Percentiles rank a stretch among this genome's conserved stretches.
Conservation (phyloP, 805 yeast genomes). For the Candida takata region DNA sequence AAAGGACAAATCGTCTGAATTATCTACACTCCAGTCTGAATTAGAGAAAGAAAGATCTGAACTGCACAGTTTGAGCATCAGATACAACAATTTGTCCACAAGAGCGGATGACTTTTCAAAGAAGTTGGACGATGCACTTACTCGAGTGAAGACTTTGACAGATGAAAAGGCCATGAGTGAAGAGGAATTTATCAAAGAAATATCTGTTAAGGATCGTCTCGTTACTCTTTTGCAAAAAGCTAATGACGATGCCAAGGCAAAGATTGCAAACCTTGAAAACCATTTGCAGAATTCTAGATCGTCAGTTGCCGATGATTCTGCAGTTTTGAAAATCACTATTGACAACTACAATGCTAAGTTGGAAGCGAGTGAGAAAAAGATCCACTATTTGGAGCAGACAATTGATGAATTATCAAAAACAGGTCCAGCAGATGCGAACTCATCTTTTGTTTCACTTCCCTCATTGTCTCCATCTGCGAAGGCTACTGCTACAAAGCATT, state of each 20-base stretch:
- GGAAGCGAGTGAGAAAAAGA: conserved; percentile 33
- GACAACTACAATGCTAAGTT: conserved; percentile 49
- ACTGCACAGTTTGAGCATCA: conserved; percentile 22
- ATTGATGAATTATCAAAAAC: conserved; percentile 35
- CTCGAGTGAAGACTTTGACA: conserved; percentile 40
- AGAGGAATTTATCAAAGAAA: conserved; percentile 48
- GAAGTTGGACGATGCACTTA: conserved; percentile 35
- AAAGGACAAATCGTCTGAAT: conserved; percentile 22
- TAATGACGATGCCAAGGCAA: conserved; percentile 41
- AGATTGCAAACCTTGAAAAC: conserved; percentile 48
- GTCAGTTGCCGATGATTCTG: conserved; percentile 43
- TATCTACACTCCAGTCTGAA: conserved; percentile 23
- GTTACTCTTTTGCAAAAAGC: conserved; percentile 49
- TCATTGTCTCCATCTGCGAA: conserved; percentile 52
- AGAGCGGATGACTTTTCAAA: conserved; percentile 31
- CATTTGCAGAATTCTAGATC: conserved; percentile 21
- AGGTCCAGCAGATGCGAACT: conserved; percentile 11
- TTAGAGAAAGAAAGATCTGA: conserved; percentile 25
- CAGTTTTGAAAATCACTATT: conserved; percentile 48
- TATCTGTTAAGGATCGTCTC: conserved; percentile 54
- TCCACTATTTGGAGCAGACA: conserved; percentile 36
- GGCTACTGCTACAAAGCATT: conserved; percentile 37
- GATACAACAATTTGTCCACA: conserved; percentile 26
- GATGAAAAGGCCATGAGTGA: conserved; percentile 37
- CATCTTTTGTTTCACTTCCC: conserved; percentile 19